These are phyloP conservation scores for Linnemannia schmuckeri DNA, from an alignment of 192 early-diverging fungal species.

Conservation along the genomic window DNA sequence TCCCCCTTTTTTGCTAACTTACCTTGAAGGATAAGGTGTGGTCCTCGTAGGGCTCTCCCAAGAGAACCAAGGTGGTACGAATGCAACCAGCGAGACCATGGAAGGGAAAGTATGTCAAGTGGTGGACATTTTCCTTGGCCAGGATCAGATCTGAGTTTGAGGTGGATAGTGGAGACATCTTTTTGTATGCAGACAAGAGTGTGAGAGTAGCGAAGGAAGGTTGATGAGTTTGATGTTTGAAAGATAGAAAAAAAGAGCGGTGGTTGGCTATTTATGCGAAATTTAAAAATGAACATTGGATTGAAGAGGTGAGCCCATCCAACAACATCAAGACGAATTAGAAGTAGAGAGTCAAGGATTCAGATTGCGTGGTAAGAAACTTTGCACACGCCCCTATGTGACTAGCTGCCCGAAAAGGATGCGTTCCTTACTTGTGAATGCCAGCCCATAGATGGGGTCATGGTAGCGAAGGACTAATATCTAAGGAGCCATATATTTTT, in stretches of 20 bases:
- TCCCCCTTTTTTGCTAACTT: background rate
- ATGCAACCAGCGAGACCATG: constrained; percentile 39
- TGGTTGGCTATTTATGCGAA: background rate
- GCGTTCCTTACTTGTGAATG: too few species aligned
- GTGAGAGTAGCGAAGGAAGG: background rate
- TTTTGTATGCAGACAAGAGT: background rate
- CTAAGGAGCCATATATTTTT: too few species aligned
- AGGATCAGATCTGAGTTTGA: constrained; percentile 4
- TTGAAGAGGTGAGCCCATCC: background rate
- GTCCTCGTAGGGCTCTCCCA: constrained; percentile 28
- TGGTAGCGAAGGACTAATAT: background rate
- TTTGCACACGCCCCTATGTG: background rate
- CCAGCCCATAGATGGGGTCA: background rate
- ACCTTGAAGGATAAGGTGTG: constrained; percentile 11
- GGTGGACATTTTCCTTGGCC: constrained; percentile 32
- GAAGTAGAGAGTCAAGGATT: too few species aligned
- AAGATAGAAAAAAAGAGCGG: background rate
- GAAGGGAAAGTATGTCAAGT: constrained; percentile 44
- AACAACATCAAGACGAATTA: background rate
- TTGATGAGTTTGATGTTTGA: background rate
- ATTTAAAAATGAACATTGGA: background rate
- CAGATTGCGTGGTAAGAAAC: background rate
- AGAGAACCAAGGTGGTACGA: constrained; percentile 13
- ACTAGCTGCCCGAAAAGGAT: background rate
- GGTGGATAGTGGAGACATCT: background rate